These are phyloP conservation scores for Emmonsiellopsis sp. DNA, from an alignment of 2,329 filamentous ascomycete species.

Conservation along the genomic window DNA sequence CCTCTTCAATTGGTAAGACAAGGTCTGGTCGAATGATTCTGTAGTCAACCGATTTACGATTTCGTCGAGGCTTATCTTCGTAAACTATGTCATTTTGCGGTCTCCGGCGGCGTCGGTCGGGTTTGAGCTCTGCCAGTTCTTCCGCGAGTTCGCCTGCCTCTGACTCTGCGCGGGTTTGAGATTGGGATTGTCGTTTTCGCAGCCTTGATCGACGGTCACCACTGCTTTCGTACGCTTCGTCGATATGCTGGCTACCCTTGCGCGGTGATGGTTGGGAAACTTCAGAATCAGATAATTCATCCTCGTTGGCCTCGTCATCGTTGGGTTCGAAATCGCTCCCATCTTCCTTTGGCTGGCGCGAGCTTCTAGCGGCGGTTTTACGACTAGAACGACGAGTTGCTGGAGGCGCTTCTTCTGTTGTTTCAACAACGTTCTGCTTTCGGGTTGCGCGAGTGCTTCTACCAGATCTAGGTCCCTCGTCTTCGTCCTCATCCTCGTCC, in stretches of 20 bases:
- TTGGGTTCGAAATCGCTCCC: conserved; percentile 57
- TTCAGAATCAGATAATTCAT: conserved; percentile 44
- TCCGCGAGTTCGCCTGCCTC: conserved; percentile 50
- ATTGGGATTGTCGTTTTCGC: conserved; percentile 37
- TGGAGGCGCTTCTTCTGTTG: conserved; percentile 22
- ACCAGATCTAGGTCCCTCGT: conserved; percentile 41
- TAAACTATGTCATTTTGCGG: conserved; percentile 26
- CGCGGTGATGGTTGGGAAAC: conserved; percentile 34
- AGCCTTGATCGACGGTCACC: conserved; percentile 44
- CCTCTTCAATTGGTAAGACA: conserved; percentile 62
- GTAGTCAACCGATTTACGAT: conserved; percentile 68
- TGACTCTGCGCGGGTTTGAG: conserved; percentile 39
- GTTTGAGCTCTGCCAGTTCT: conserved; percentile 46
- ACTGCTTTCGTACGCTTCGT: conserved; percentile 39
- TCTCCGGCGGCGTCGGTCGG: conserved; percentile 32
- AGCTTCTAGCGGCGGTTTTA: conserved; percentile 32
- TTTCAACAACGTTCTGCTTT: conserved; percentile 17
- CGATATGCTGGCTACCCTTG: conserved; percentile 30
- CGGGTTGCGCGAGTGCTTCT: conserved; percentile 21
- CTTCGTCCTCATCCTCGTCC: conserved; percentile 43
- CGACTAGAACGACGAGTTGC: conserved; percentile 29
- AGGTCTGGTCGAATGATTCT: conserved; percentile 70
- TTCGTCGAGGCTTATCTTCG: conserved; percentile 40
- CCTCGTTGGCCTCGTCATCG: conserved; percentile 38
- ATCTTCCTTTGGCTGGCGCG: conserved; percentile 41